Evolutionary conservation across 1,284 basidiomycete species (phyloP), one percentile per base, ranked within the genome.

Genomic region (Trichosporon inkin): DNA sequence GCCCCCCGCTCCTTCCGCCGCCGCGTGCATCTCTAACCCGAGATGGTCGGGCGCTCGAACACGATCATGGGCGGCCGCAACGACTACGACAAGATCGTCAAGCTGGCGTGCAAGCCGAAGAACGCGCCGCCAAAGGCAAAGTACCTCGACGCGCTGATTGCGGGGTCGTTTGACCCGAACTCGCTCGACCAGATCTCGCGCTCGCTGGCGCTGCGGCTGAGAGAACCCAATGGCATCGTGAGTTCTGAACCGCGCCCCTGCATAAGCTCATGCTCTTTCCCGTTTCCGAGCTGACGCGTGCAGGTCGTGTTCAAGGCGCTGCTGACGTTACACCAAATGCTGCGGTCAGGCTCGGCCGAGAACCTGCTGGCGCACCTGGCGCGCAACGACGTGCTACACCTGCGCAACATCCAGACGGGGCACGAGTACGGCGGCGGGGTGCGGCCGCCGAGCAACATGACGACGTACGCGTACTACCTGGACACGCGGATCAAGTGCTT

Each of bases 251-350:
- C 2, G n/a, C 13, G 41, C 13, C 19, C 10, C 19, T 3, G 13
- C 34, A 14, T 2, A 6, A 35, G 49, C n/a, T 28, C 24, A 19
- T 34, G 20, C 44, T 24, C 4, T 11, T 49, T 13, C n/a, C 19
- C 3, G 10, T 44, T 4, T 13, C 28, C 20, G 20, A 7, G 44
- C 44, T 24, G 44, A 16, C 47, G 47, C 54, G 17, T 11, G 3
- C 68, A 94, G 92, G 84, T 96, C 67, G 93, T 92, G 16, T 96
- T 98, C 86, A 99, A 99, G 73, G 90, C 93, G 0, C 82, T 99
- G 68, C 87, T 99, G 70, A 90, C 96, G 6, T 81, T 98, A 19
- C 95, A 99, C 76, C 92, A 88, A 34, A 90, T 99, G 72, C 89
- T 98, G 71, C 86, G 94, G 32, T 91, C 92, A 62, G 94, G 93